A percentile compares a stretch with the other conserved stretches of the same genome.
phyloP scores from a whole-genome alignment of 2,329 filamentous ascomycete genomes.

The Ceratocystis diversiconidia region DNA sequence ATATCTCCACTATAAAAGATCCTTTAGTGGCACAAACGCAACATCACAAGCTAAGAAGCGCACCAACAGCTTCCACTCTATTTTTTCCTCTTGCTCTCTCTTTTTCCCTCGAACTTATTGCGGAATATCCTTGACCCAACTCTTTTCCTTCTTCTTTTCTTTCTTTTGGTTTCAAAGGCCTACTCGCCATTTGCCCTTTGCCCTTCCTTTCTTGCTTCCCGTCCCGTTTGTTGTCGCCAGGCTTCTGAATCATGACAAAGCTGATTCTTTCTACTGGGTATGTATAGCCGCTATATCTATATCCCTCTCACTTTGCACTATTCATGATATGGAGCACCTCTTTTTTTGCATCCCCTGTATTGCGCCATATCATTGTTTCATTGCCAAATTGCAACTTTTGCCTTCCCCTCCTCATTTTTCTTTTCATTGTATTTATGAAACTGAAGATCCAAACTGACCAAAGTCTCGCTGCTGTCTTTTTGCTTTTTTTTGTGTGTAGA shows the following conservation, averaged over 20 bases:
- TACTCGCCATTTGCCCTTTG: not conserved
- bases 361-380: not conserved
- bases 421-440: not conserved
- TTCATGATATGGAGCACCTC: not conserved
- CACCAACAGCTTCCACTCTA: not conserved
- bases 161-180: not conserved
- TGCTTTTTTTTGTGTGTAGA: slow-evolving; percentile 6
- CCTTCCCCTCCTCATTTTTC: not conserved
- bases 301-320: not conserved
- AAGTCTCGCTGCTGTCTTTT: not conserved
- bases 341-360: slow-evolving; percentile 1
- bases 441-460: slow-evolving; percentile 18
- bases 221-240: not conserved
- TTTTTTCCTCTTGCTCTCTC: not conserved
- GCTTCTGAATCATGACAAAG: slow-evolving; percentile 42
- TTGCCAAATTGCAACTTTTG: not conserved
- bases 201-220: not conserved
- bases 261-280: slow-evolving; percentile 78
- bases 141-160: not conserved
- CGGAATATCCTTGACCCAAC: not conserved
- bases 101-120: slow-evolving; percentile 1
- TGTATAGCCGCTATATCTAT: slow-evolving; percentile 10
- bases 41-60: not conserved
- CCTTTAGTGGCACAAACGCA: slow-evolving; percentile 5
- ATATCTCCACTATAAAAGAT: slow-evolving; percentile 6